Conservation (phyloP, 192 early-diverging fungal species). For the Podila epicladia region DNA sequence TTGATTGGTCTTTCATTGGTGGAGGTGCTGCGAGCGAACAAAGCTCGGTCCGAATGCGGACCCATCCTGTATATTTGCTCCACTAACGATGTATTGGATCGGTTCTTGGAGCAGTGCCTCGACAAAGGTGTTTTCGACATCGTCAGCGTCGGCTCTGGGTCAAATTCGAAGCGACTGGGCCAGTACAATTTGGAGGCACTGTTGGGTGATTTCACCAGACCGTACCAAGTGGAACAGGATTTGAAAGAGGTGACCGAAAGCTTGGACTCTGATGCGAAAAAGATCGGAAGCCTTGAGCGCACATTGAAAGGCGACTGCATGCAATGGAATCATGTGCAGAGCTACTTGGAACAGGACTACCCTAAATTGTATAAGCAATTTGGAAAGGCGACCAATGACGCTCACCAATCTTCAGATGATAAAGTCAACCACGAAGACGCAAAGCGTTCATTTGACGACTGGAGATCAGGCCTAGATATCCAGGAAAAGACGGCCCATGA, state of each 20-base stretch:
- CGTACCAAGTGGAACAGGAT: conserved; percentile 7
- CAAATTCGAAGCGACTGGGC: conserved; percentile 32
- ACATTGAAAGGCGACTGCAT: conserved; percentile 26
- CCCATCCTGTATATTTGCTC: conserved; percentile 62
- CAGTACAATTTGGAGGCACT: conserved; percentile 23
- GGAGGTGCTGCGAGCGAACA: conserved; percentile 49
- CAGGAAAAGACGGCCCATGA: background rate
- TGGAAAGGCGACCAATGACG: background rate
- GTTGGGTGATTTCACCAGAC: conserved; percentile 8
- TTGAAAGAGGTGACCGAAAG: background rate
- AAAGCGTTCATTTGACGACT: conserved; percentile 4
- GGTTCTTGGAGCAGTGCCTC: conserved; percentile 39
- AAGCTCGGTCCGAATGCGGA: conserved; percentile 18
- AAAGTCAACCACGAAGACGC: too few relatives aligned
- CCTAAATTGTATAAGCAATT: conserved; percentile 11
- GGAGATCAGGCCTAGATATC: conserved; percentile 22
- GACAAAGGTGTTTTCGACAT: conserved; percentile 23
- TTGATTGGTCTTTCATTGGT: conserved; percentile 62
- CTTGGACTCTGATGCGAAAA: conserved; percentile 4
- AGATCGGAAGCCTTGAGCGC: conserved; percentile 20
- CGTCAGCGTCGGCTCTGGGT: conserved; percentile 58
- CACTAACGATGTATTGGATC: conserved; percentile 70
- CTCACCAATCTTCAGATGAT: background rate
- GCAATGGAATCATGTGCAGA: too few relatives aligned
- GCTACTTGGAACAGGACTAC: conserved; percentile 7